A percentile compares a stretch with the other conserved stretches of the same genome.
phyloP scores from a whole-genome alignment of 805 yeast species.

The Wickerhamomyces bovis region DNA sequence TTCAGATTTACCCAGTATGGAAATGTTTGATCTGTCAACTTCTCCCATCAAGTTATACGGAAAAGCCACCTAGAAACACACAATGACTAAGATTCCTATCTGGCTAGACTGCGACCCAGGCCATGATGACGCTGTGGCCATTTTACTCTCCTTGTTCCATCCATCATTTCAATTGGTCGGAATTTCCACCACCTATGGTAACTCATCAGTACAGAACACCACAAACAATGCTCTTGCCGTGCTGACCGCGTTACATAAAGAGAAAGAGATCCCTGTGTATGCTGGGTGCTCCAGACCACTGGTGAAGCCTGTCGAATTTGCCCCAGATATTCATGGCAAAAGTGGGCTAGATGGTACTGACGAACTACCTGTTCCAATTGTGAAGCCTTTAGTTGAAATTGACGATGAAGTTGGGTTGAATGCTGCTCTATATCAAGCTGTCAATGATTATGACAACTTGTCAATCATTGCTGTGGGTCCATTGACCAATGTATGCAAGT shows the following conservation, averaged over 20 bases:
- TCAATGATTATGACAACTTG: conserved; percentile 40
- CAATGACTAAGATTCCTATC: conserved; percentile 42
- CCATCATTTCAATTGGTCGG: conserved; percentile 36
- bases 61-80: no score
- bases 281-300: conserved; percentile 60
- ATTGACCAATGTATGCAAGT: conserved; percentile 60
- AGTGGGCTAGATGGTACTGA: conserved; percentile 75
- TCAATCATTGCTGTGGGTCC: conserved; percentile 74
- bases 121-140: conserved; percentile 80
- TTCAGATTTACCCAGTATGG: no score
- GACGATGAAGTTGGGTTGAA: conserved; percentile 38
- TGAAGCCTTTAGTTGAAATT: conserved; percentile 25
- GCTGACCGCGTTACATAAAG: conserved; percentile 48
- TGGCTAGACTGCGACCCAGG: conserved; percentile 96
- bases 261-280: conserved; percentile 52
- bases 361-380: conserved; percentile 45
- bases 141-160: conserved; percentile 54
- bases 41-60: no score
- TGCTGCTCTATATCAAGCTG: conserved; percentile 30
- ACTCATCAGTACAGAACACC: conserved; percentile 43
- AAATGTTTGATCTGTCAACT: no score
- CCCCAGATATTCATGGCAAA: conserved; percentile 65
- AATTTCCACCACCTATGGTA: conserved; percentile 35
- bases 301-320: conserved; percentile 40
- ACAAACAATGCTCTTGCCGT: conserved; percentile 64